These are phyloP conservation scores for Talaromyces sp. DNA, from an alignment of 2,329 filamentous ascomycete species.

Conservation along the genomic window DNA sequence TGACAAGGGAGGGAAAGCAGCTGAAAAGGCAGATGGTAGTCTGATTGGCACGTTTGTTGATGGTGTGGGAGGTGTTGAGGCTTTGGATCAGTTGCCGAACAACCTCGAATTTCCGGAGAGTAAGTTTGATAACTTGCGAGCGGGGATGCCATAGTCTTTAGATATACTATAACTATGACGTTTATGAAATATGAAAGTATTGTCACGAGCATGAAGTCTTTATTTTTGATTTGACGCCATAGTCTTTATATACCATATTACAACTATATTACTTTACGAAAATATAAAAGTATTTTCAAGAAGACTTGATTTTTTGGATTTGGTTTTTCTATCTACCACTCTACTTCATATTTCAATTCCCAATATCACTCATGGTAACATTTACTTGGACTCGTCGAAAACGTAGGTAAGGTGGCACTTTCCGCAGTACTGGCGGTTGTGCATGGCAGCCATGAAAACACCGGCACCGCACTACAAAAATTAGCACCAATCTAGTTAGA, in stretches of 20 bases:
- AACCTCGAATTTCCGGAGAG: constrained; percentile 36
- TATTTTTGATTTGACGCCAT: not conserved
- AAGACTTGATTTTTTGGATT: constrained; percentile 5
- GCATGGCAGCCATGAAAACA: constrained; percentile 99
- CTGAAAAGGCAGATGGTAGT: constrained; percentile 46
- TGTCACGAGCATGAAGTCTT: too few species aligned
- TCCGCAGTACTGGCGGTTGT: constrained; percentile 97
- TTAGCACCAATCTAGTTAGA: too few species aligned
- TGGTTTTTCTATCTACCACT: constrained; percentile 11
- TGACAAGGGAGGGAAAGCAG: constrained; percentile 58
- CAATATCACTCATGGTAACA: constrained; percentile 12
- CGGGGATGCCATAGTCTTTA: constrained; percentile 20
- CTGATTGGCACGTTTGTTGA: constrained; percentile 58
- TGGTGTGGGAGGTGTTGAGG: constrained; percentile 26
- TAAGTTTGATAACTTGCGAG: constrained; percentile 36
- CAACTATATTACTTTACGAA: not conserved
- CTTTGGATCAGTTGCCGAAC: constrained; percentile 33
- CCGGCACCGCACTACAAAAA: constrained; percentile 84
- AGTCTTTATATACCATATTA: too few species aligned
- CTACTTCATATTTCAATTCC: constrained; percentile 2
- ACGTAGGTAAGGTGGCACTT: constrained; percentile 68
- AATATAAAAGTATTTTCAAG: not conserved
- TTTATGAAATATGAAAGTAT: too few species aligned
- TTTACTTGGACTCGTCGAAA: constrained; percentile 62
- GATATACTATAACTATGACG: too few species aligned